phyloP scores from a whole-genome alignment of 306 rosid genomes.

The Citrullus mucosospermus region DNA sequence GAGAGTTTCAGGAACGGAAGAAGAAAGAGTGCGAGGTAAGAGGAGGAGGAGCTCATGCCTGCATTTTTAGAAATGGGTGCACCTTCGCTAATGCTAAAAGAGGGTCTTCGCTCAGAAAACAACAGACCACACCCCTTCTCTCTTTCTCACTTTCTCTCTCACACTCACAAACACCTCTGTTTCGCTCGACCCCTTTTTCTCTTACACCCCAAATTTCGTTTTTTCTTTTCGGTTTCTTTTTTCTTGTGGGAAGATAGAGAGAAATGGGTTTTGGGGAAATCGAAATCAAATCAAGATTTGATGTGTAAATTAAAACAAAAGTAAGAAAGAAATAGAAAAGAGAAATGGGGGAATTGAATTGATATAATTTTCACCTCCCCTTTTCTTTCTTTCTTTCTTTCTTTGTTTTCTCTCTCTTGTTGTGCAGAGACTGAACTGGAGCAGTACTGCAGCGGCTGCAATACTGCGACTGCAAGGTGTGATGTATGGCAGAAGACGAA shows the following conservation, averaged over 20 bases:
- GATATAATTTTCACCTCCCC: neutral
- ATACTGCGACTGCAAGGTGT: constrained; percentile 71
- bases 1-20: neutral
- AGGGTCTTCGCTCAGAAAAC: constrained; percentile 34
- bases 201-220: constrained; percentile 24
- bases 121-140: constrained; percentile 7
- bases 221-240: neutral
- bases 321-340: neutral
- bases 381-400: neutral
- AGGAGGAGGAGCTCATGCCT: constrained; percentile 31
- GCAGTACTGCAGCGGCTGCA: constrained; percentile 62
- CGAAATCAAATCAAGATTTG: constrained; percentile 31
- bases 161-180: neutral
- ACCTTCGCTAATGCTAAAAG: constrained; percentile 67
- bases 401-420: neutral
- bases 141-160: neutral
- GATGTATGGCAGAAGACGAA: constrained; percentile 70
- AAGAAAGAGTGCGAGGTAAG: constrained; percentile 16
- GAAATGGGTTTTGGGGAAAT: constrained; percentile 23
- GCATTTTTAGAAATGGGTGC: constrained; percentile 34
- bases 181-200: neutral
- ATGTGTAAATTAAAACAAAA: neutral
- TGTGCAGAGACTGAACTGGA: constrained; percentile 30
- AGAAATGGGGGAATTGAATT: neutral
- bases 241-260: neutral